Conservation (phyloP, 352 stramenopile species). For the Phytophthora hibernalis region DNA sequence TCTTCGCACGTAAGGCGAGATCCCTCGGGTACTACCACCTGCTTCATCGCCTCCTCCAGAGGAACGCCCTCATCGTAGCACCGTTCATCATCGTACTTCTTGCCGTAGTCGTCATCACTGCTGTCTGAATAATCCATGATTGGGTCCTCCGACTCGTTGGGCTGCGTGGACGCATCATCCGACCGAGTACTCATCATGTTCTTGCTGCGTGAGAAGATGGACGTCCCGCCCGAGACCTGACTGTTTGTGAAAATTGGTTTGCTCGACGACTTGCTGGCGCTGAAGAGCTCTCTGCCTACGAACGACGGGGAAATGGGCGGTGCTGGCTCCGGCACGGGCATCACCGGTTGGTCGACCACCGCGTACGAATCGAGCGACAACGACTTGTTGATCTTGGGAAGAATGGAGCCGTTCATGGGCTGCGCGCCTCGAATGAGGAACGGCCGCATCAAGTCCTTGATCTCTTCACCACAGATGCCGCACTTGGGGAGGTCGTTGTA, state of each 20-base stretch:
- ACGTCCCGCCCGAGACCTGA: constrained; percentile 39
- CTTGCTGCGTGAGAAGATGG: constrained; percentile 45
- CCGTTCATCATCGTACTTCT: constrained; percentile 64
- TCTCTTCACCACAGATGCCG: constrained; percentile 64
- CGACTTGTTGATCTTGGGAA: constrained; percentile 78
- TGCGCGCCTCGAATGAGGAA: constrained; percentile 84
- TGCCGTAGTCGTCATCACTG: constrained; percentile 49
- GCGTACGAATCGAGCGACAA: constrained; percentile 75
- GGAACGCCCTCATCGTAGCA: constrained; percentile 75
- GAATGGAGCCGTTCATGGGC: constrained; percentile 72
- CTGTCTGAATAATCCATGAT: constrained; percentile 49
- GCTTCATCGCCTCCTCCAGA: constrained; percentile 79
- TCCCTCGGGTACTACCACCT: constrained; percentile 73
- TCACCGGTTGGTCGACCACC: constrained; percentile 49
- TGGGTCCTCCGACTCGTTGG: constrained; percentile 63
- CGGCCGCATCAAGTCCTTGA: constrained; percentile 76
- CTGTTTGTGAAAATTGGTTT: constrained; percentile 49
- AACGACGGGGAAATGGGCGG: constrained; percentile 44
- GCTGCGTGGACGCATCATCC: constrained; percentile 52
- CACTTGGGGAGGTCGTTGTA: constrained; percentile 86
- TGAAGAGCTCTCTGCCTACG: constrained; percentile 38
- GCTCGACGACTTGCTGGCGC: constrained; percentile 45
- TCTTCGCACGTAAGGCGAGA: constrained; percentile 71
- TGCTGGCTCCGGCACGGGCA: constrained; percentile 33
- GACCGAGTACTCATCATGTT: constrained; percentile 43